Percentiles rank a stretch among this genome's conserved stretches.
Conservation (phyloP, 2,329 filamentous ascomycete species). For the Cladosporium velox region DNA sequence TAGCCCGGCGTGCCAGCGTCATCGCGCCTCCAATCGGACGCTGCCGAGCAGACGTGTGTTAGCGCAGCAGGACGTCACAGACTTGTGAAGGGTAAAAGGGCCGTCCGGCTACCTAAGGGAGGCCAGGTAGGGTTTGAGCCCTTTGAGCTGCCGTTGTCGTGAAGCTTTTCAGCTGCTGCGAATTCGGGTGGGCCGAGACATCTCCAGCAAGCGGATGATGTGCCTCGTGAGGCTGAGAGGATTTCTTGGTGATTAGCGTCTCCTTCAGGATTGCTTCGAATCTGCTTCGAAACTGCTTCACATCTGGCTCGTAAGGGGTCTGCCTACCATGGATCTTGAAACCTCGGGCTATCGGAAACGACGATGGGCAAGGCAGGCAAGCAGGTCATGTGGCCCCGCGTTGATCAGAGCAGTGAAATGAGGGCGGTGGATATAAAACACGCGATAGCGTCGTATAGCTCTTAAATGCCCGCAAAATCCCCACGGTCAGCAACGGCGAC, state of each 20-base stretch:
- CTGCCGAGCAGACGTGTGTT: slow-evolving; percentile 15
- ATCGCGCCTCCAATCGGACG: slow-evolving; percentile 15
- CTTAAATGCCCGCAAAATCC: slow-evolving; percentile 14
- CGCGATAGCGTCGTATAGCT: slow-evolving; percentile 11
- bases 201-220: neutral
- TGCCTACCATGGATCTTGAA: neutral
- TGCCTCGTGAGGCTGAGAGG: neutral
- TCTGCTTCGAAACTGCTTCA: neutral
- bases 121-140: slow-evolving; percentile 9
- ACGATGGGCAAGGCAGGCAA: neutral
- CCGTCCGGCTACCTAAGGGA: neutral
- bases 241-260: neutral
- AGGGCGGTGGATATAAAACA: slow-evolving; percentile 13
- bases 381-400: slow-evolving; percentile 16
- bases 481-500: slow-evolving; percentile 17
- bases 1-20: neutral
- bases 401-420: slow-evolving; percentile 11
- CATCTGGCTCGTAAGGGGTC: neutral
- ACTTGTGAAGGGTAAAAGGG: neutral
- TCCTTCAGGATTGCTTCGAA: slow-evolving; percentile 10
- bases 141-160: neutral
- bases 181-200: neutral
- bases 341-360: slow-evolving; percentile 5
- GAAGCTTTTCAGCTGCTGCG: slow-evolving; percentile 15
- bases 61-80: slow-evolving; percentile 16